Evolutionary conservation across 257 asterid species (phyloP).

Genomic region (Ilex asprella): DNA sequence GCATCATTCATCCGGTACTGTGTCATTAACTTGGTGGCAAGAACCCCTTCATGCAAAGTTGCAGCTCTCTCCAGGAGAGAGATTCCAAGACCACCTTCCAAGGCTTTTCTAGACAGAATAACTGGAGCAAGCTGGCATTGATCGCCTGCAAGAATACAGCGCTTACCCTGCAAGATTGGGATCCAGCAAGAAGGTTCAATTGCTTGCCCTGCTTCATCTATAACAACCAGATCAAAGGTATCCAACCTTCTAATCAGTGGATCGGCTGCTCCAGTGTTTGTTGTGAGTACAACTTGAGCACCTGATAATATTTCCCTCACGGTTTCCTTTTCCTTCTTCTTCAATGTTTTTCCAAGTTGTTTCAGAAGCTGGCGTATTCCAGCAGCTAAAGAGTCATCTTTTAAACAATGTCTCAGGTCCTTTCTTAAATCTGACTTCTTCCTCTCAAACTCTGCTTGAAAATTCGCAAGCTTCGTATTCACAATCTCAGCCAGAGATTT

Average conservation of each 20-base stretch:
- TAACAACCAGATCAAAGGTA: slow-evolving; percentile 78
- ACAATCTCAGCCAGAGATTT: slow-evolving; percentile 85
- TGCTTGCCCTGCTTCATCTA: slow-evolving; percentile 96
- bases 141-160: slow-evolving; percentile 94
- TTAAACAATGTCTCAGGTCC: slow-evolving; percentile 80
- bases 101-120: slow-evolving; percentile 83
- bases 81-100: slow-evolving; percentile 82
- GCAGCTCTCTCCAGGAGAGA: slow-evolving; percentile 81
- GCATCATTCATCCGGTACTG: slow-evolving; percentile 90
- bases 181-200: slow-evolving; percentile 98
- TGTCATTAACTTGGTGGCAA: slow-evolving; percentile 54
- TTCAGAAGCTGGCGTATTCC: slow-evolving; percentile 97
- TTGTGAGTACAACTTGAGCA: slow-evolving; percentile 90
- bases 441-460: slow-evolving; percentile 68
- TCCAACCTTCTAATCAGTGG: slow-evolving; percentile 71
- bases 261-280: slow-evolving; percentile 94
- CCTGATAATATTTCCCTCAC: slow-evolving; percentile 60
- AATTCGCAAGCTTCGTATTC: slow-evolving; percentile 61
- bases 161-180: slow-evolving; percentile 88
- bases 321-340: slow-evolving; percentile 92
- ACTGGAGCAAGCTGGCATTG: slow-evolving; percentile 95
- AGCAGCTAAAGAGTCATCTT: slow-evolving; percentile 92
- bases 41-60: slow-evolving; percentile 59
- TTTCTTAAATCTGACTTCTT: slow-evolving; percentile 82
- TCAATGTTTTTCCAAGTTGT: slow-evolving; percentile 86